These are phyloP conservation scores for Sarocladiaceae sp. DNA, from an alignment of 2,329 filamentous ascomycete species.

Conservation along the genomic window DNA sequence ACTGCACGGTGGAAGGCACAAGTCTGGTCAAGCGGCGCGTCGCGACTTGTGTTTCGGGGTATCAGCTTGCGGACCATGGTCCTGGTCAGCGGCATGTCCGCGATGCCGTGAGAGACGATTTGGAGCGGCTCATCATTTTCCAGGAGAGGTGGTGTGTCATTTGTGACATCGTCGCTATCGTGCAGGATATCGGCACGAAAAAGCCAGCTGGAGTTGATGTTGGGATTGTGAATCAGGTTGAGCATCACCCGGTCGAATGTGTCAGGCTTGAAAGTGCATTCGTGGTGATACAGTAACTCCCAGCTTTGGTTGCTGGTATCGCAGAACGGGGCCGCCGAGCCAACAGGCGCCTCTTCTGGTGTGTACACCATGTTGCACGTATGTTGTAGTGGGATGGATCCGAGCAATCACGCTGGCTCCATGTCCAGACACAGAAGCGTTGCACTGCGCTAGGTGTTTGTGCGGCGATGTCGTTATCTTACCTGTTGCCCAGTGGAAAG, in stretches of 20 bases:
- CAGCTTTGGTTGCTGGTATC: constrained; percentile 32
- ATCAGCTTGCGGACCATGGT: constrained; percentile 73
- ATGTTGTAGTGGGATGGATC: neutral
- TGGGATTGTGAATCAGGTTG: constrained; percentile 74
- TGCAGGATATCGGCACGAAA: constrained; percentile 72
- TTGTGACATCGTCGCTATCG: constrained; percentile 21
- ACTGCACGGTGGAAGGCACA: constrained; percentile 62
- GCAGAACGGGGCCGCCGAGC: constrained; percentile 21
- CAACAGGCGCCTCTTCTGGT: constrained; percentile 23
- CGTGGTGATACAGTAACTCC: constrained; percentile 51
- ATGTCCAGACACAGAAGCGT: no score
- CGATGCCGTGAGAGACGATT: constrained; percentile 15
- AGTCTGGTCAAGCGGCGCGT: constrained; percentile 74
- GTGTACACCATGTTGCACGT: constrained; percentile 19
- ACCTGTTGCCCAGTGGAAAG: neutral
- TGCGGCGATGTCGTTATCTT: neutral
- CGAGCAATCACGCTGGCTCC: neutral
- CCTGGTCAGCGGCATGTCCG: constrained; percentile 41
- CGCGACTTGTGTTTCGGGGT: constrained; percentile 74
- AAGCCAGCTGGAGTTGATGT: constrained; percentile 72
- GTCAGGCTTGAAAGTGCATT: constrained; percentile 58
- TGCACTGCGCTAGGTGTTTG: no score
- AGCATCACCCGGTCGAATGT: constrained; percentile 65
- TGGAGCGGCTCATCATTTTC: constrained; percentile 12
- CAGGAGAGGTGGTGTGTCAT: constrained; percentile 18